Conservation (phyloP, 2,329 filamentous ascomycete species). For the Ceratocystis lukuohia region DNA sequence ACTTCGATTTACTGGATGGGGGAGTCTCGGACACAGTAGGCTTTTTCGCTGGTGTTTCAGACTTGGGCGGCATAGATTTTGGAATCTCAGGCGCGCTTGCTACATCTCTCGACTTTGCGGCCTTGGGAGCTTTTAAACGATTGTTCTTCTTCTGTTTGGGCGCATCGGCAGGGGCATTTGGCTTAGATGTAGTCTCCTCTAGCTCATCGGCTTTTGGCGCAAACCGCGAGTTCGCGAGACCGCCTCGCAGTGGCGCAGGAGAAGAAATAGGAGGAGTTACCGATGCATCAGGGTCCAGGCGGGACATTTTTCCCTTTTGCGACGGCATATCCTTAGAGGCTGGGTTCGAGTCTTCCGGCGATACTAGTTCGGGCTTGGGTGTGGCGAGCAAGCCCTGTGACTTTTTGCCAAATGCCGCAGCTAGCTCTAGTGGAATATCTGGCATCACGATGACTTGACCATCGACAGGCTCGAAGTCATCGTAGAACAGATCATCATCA, state of each 20-base stretch:
- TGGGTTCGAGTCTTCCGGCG: neutral
- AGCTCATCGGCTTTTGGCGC: conserved; percentile 19
- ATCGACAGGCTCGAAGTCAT: conserved; percentile 46
- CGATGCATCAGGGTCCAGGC: neutral
- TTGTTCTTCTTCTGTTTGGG: conserved; percentile 13
- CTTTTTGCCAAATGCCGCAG: conserved; percentile 12
- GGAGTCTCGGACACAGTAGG: neutral
- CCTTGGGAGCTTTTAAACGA: conserved; percentile 13
- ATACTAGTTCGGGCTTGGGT: neutral
- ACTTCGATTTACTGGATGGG: neutral
- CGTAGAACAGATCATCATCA: conserved; percentile 49
- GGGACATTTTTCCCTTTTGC: neutral
- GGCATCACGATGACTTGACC: conserved; percentile 23
- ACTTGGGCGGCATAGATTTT: neutral
- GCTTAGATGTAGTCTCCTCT: conserved; percentile 12
- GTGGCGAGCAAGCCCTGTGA: neutral
- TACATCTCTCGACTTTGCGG: conserved; percentile 4
- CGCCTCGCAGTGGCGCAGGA: conserved; percentile 8
- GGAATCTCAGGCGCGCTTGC: conserved; percentile 15
- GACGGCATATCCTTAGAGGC: neutral
- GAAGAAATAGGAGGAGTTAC: conserved; percentile 15
- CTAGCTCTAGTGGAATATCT: conserved; percentile 19
- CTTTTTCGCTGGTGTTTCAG: neutral
- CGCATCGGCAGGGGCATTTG: conserved; percentile 18
- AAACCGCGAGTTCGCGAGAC: conserved; percentile 16